Base-by-base conservation (phyloP, 2,329 filamentous ascomycete genomes). In the Ophioceras dolichostomum region DNA sequence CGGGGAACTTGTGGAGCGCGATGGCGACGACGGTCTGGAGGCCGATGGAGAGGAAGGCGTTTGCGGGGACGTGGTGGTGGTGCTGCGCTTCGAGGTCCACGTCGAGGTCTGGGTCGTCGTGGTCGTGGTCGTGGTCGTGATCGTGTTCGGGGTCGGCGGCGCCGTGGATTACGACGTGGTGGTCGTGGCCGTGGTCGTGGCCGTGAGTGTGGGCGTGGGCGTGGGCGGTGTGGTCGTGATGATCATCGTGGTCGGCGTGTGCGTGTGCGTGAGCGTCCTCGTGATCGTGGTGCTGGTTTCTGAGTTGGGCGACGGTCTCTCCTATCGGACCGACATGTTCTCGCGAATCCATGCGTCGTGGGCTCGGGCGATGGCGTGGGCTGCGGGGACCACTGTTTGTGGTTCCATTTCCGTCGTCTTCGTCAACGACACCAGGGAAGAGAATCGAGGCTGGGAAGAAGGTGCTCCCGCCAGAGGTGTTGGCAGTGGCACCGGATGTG, bases 1-100 rank as follows among this genome's bases (percentile, higher is more conserved):
- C 91, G 2, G 91, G 91, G 26, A 96, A 81, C 56, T 98, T 98
- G 65, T 98, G 91, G 2, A 98, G 67, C 7, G 89, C 87, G 44
- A 98, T 96, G 5, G 91, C 91, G 36, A 95, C 79, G 13, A 85
- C 89, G 0, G 91, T 96, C 58, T 98, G 91, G 1, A 98, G 73
- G n/a, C 91, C 88, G 42, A 96, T 91, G 37, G 84, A 84, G 43
- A 96, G 67, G 56, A 95, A 98, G 5, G 85, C 86, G 51, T 96
- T 96, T 43, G 84, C 79, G 0, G 89, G 85, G 3, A 96, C 89
- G 56, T 98, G 91, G 58, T 98, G 89, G 52, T 98, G 89, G 52
- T 95, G 86, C 42, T 65, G 65, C 5, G 62, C 61, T 41, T 72
- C 68, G 5, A 60, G n/a, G 37, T 73, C 68, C 16, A 45, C 41